These are phyloP conservation scores for Hirsutella thompsonii DNA, from an alignment of 2,329 filamentous ascomycete genomes.

Conservation along the genomic window DNA sequence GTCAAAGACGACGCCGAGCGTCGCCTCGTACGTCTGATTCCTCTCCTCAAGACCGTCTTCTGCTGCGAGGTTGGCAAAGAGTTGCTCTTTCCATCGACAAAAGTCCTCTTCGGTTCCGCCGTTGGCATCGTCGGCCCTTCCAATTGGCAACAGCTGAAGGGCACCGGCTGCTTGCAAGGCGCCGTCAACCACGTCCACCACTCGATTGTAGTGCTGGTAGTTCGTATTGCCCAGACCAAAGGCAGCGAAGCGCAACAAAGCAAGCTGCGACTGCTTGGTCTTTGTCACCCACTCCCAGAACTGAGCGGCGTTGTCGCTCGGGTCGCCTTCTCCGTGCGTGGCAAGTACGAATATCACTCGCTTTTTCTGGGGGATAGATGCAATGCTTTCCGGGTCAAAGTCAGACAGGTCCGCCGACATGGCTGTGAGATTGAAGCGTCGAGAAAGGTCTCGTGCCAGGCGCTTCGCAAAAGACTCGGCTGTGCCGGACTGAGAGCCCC, in stretches of 20 bases:
- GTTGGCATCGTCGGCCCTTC: conserved; percentile 17
- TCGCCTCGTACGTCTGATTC: no score
- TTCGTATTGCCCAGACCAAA: conserved; percentile 26
- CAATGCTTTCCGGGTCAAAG: conserved; percentile 28
- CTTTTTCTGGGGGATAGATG: conserved; percentile 6
- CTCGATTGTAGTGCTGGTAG: conserved; percentile 24
- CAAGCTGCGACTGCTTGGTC: conserved; percentile 5
- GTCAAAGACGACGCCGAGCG: no score
- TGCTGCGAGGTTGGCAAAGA: no score
- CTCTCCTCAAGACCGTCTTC: no score
- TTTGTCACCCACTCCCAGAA: conserved; percentile 17
- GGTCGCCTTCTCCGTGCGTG: conserved; percentile 28
- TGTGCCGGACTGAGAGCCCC: conserved; percentile 90
- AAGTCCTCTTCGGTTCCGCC: conserved; percentile 23
- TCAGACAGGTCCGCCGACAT: conserved; percentile 53
- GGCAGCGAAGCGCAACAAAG: conserved; percentile 17
- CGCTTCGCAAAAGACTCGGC: conserved; percentile 85
- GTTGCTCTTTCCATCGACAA: conserved; percentile 18
- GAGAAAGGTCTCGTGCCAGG: conserved; percentile 79
- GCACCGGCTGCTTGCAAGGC: conserved; percentile 14
- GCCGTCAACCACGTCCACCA: conserved; percentile 16
- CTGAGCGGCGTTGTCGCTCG: conserved; percentile 20
- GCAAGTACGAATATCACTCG: conserved; percentile 22
- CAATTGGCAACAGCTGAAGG: conserved; percentile 12
- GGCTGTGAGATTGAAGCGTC: conserved; percentile 76